Conservation (phyloP, 2,329 filamentous ascomycete species). For the Exophiala alcalophila region DNA sequence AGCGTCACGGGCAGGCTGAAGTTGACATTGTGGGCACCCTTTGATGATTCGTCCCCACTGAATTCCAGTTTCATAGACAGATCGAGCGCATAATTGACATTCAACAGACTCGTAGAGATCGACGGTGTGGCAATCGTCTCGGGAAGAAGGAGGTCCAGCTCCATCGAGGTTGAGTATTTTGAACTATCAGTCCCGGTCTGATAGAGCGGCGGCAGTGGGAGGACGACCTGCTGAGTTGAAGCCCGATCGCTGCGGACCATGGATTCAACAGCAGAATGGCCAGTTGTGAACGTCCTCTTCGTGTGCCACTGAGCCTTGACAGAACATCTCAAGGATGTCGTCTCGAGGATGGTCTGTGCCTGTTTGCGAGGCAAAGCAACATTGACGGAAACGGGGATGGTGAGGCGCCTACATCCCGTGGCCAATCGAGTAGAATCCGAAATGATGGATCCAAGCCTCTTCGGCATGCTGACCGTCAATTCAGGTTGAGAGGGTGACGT, state of each 20-base stretch:
- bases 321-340: conserved; percentile 9
- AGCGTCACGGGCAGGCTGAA: conserved; percentile 21
- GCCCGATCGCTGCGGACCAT: conserved; percentile 15
- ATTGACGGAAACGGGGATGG: conserved; percentile 20
- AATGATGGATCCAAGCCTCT: conserved; percentile 16
- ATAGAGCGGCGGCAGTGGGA: conserved; percentile 23
- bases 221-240: conserved; percentile 16
- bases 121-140: conserved; percentile 22
- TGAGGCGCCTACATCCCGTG: conserved; percentile 19
- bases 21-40: conserved; percentile 9
- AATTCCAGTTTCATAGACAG: conserved; percentile 19
- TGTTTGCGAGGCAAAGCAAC: conserved; percentile 9
- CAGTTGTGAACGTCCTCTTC: conserved; percentile 18
- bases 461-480: conserved; percentile 19
- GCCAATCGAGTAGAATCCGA: conserved; percentile 15
- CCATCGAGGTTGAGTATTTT: conserved; percentile 20
- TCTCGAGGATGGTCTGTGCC: conserved; percentile 4
- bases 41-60: conserved; percentile 2
- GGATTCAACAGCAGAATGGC: conserved; percentile 10
- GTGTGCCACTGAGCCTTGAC: conserved; percentile 25
- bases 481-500: conserved; percentile 9
- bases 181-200: conserved; percentile 4
- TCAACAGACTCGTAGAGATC: conserved; percentile 19
- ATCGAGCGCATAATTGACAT: conserved; percentile 20
- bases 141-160: conserved; percentile 23